phyloP scores from a whole-genome alignment of 1,284 basidiomycete genomes.

The Cerioporus squamosus region DNA sequence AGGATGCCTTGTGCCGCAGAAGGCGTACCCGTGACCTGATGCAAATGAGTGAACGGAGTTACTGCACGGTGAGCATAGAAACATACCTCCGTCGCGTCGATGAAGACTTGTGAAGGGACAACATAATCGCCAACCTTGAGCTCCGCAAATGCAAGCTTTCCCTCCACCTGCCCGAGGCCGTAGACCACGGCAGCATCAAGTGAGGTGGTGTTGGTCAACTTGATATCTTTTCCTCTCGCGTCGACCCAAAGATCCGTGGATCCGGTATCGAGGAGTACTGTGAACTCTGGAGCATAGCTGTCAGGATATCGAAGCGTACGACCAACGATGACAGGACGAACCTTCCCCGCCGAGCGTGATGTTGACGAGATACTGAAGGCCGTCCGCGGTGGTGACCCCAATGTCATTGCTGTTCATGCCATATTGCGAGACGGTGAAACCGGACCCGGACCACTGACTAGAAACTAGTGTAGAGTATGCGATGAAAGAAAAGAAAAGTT shows the following conservation, averaged over 20 bases:
- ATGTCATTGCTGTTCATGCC: neutral
- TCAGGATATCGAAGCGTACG: neutral
- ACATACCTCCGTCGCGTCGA: neutral
- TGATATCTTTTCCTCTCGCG: constrained; percentile 9
- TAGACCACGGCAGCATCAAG: constrained; percentile 25
- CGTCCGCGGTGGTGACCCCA: neutral
- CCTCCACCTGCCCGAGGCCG: constrained; percentile 28
- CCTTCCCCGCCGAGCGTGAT: constrained; percentile 15
- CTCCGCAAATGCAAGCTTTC: constrained; percentile 29
- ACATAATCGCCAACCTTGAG: constrained; percentile 29
- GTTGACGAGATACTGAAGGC: constrained; percentile 11
- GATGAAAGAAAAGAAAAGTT: neutral
- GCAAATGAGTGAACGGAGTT: constrained; percentile 32
- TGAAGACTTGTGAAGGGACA: constrained; percentile 32
- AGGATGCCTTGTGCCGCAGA: constrained; percentile 59
- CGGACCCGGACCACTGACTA: neutral
- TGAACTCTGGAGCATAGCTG: constrained; percentile 13
- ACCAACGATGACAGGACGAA: neutral
- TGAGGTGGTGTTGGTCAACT: constrained; percentile 26
- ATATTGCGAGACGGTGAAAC: neutral
- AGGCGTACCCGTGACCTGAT: constrained; percentile 38
- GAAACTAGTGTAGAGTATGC: neutral
- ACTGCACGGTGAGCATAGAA: neutral
- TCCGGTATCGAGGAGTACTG: constrained; percentile 28
- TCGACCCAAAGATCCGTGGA: constrained; percentile 30